Percentiles rank a stretch among this genome's conserved stretches.
phyloP scores from a whole-genome alignment of 2,329 filamentous ascomycete species.

The Arachnomyces sp. region DNA sequence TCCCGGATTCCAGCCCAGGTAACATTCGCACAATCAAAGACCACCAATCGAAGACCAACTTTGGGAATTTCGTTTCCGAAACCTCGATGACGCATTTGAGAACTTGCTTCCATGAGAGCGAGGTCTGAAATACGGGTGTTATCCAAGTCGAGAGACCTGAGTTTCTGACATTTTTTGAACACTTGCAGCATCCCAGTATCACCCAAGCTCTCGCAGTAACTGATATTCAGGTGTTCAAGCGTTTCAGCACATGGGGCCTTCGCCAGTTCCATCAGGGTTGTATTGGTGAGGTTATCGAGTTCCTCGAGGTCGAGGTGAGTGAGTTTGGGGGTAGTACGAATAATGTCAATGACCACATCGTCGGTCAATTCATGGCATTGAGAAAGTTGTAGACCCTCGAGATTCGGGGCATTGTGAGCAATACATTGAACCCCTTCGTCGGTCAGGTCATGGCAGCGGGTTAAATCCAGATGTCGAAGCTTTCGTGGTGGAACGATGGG shows the following conservation, averaged over 20 bases:
- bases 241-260: constrained; percentile 64
- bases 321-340: constrained; percentile 67
- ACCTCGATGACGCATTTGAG: constrained; percentile 64
- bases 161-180: constrained; percentile 62
- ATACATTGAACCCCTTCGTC: constrained; percentile 63
- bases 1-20: constrained; percentile 90
- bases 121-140: constrained; percentile 88
- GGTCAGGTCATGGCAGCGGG: constrained; percentile 67
- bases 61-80: constrained; percentile 43
- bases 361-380: constrained; percentile 71
- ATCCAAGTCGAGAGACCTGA: constrained; percentile 75
- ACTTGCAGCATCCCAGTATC: constrained; percentile 79
- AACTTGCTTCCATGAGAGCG: constrained; percentile 73
- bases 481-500: constrained; percentile 69
- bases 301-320: constrained; percentile 89
- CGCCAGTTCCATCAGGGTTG: constrained; percentile 64
- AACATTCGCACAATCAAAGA: constrained; percentile 86
- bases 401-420: constrained; percentile 64
- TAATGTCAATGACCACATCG: constrained; percentile 60
- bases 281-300: constrained; percentile 67
- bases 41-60: constrained; percentile 65
- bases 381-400: constrained; percentile 77
- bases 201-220: constrained; percentile 79
- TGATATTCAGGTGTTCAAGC: constrained; percentile 76
- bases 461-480: constrained; percentile 78